Base-by-base conservation (phyloP, 192 early-diverging fungal genomes). In the Backusella mclennaniae region DNA sequence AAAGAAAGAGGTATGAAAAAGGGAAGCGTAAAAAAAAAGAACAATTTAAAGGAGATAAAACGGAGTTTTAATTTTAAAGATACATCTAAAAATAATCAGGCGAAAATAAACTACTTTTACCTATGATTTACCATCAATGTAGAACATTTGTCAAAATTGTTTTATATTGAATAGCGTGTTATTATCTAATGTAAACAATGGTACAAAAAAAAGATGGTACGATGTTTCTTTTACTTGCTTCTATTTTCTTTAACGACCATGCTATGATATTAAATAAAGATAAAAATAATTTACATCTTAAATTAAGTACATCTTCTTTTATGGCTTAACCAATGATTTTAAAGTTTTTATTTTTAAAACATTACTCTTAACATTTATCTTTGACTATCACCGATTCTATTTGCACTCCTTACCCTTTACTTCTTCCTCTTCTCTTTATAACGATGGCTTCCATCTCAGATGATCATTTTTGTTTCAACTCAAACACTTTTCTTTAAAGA, bases 1-100 rank as follows among this genome's bases (percentile, higher is more conserved):
- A 44, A 44, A 49, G 17, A 49, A 17, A 49, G 46, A 49, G 15
- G 9, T 49, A 49, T 49, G 46, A 6, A 49, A 49, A 49, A 49
- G 46, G 46, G 46, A 49, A 44, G 42, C 42, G 42, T 44, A 44
- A 44, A 44, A 44, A 49, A 26, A 26, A 59, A 33, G 33, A 23
- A 23, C 6, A 21, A 19, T 53, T 23, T 56, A 56, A 53, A 56
- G 53, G 53, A 56, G 21, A 26, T 0, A 56, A n/a, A 26, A 9
- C 56, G 56, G 56, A 63, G 56, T 63, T 63, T 63, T 63, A 9
- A 63, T 63, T 63, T 53, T 12, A 29, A 29, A 63, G 26, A 29
- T 63, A 11, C 56, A 29, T 63, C 56, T 63, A 63, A 63, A 63
- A 63, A 63, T 63, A 63, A 63, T 63, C 9, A 63, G 56, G 56